Evolutionary conservation across 768 basidiomycete species (phyloP).

Genomic region (Leccinum rimulosum): DNA sequence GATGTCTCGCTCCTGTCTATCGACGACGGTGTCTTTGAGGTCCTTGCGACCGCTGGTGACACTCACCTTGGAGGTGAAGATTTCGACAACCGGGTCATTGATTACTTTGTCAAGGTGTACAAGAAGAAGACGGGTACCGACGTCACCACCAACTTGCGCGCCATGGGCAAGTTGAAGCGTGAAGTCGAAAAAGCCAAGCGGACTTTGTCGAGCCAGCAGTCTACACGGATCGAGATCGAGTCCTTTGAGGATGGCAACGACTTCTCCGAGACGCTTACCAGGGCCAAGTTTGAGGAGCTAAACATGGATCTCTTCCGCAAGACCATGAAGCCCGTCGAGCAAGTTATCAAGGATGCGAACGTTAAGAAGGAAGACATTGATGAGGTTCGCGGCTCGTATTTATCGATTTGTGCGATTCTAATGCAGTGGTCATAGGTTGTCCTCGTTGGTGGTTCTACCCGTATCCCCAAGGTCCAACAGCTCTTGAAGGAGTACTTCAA

Average conservation of each 20-base stretch:
- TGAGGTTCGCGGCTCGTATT: conserved; percentile 52
- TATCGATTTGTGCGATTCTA: not conserved
- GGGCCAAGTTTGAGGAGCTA: conserved; percentile 98
- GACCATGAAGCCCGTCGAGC: conserved; percentile 99
- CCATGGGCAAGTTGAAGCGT: conserved; percentile 88
- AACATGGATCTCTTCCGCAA: conserved; percentile 99
- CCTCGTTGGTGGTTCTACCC: conserved; percentile 95
- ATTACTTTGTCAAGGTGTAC: conserved; percentile 85
- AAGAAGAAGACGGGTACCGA: conserved; percentile 92
- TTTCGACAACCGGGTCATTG: conserved; percentile 92
- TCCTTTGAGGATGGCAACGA: conserved; percentile 95
- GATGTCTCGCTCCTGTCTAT: conserved; percentile 96
- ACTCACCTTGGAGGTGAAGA: conserved; percentile 96
- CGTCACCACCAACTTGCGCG: conserved; percentile 73
- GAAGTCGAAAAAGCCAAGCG: conserved; percentile 95
- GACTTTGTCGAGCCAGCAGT: conserved; percentile 89
- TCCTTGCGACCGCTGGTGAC: conserved; percentile 89
- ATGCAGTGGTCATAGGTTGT: conserved; percentile 50
- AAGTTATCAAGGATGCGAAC: conserved; percentile 95
- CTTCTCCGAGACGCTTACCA: conserved; percentile 94
- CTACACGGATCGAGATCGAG: conserved; percentile 91
- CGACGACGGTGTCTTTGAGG: conserved; percentile 91
- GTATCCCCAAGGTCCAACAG: conserved; percentile 99
- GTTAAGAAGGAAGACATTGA: conserved; percentile 97
- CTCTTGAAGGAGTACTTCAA: conserved; percentile 97